Base-by-base conservation (phyloP, 148 eudicot species). In the Rhododendron henanense region DNA sequence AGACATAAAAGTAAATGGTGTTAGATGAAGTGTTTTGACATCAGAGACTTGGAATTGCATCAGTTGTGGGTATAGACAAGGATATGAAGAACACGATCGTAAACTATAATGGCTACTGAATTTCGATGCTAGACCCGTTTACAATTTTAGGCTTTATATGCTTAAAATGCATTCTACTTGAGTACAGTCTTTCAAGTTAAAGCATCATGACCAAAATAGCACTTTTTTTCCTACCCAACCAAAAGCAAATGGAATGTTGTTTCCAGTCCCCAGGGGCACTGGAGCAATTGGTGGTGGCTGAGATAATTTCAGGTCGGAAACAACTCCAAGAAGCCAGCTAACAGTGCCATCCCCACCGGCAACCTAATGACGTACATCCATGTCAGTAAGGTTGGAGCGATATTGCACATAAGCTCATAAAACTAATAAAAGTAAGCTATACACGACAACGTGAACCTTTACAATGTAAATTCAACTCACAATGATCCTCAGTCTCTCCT, bases 311-410 rank as follows among this genome's bases (percentile, higher is more conserved):
- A 97, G 90, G 88, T 97, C 98, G 73, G 95, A 90, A 86, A 97
- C 89, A 87, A 97, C 98, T 61, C 99, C 96, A 86, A 97, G 99
- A 92, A 97, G 91, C 98, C 99, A 97, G 71, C 95, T 94, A 84
- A 98, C 98, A 14, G 98, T 97, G 61, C 99, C 99, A 91, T 97
- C 99, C 69, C 98, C 99, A 75, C 99, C 99, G 21, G 98, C 99
- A 90, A 97, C 98, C 99, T 97, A 86, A 84, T 89, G 37, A 59
- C 45, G 76, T 88, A 87, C 79, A 55, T 71, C 78, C 59, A 74
- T 53, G 71, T 83, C 75, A 87, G 78, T 53, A n/a, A 18, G 41
- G 67, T 48, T 35, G 4, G 67, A 85, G 1, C 74, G 19, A 78
- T 57, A 28, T 45, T 79, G 4, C 25, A 6, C 28, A 48, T n/a